Conservation (phyloP, 2,329 filamentous ascomycete genomes). For the Fusarium avenaceum region DNA sequence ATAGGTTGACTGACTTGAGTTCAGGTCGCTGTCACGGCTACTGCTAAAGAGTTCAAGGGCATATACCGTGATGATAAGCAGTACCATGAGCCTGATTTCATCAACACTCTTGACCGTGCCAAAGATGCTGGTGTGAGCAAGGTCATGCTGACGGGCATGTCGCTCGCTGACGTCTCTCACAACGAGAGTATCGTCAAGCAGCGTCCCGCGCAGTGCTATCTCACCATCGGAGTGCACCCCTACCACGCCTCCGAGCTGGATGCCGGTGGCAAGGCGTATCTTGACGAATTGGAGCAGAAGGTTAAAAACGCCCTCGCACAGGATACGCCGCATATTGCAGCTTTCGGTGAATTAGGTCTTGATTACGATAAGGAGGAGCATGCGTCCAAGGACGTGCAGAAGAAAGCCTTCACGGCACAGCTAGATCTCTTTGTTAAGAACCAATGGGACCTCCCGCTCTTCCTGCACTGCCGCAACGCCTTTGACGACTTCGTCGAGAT, state of each 20-base stretch:
- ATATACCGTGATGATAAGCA: conserved; percentile 63
- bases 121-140: conserved; percentile 58
- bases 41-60: conserved; percentile 62
- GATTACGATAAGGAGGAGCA: conserved; percentile 63
- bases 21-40: conserved; percentile 56
- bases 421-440: conserved; percentile 47
- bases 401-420: conserved; percentile 44
- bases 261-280: conserved; percentile 44
- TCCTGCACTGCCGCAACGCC: conserved; percentile 47
- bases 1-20: conserved; percentile 7
- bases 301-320: conserved; percentile 47
- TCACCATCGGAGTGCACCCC: conserved; percentile 65
- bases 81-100: conserved; percentile 62
- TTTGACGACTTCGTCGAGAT: conserved; percentile 52
- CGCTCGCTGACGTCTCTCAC: conserved; percentile 48
- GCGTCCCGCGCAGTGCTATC: conserved; percentile 54
- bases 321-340: conserved; percentile 53
- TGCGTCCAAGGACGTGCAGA: conserved; percentile 55
- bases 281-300: conserved; percentile 42
- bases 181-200: conserved; percentile 51
- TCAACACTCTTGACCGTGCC: conserved; percentile 58
- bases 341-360: conserved; percentile 64
- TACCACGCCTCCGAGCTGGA: conserved; percentile 63
- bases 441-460: conserved; percentile 45
- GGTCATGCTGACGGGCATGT: conserved; percentile 59